These are phyloP conservation scores for Arthrobotrys conoides DNA, from an alignment of 2,329 filamentous ascomycete genomes.

Conservation along the genomic window DNA sequence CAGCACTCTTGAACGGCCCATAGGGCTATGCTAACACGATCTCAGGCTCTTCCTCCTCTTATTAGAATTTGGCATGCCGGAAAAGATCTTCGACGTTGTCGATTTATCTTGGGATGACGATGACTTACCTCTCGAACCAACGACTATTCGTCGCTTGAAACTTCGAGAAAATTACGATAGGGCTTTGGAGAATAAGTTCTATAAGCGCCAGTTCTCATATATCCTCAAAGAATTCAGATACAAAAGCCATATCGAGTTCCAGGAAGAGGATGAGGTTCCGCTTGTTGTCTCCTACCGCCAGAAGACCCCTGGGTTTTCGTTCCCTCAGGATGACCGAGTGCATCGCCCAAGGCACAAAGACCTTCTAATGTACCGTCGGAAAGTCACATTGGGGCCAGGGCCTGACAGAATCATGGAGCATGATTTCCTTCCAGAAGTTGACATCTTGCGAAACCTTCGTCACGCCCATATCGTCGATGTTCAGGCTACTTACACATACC, in stretches of 20 bases:
- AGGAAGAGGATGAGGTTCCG: slow-evolving; percentile 77
- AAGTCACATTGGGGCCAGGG: slow-evolving; percentile 71
- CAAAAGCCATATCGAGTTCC: slow-evolving; percentile 75
- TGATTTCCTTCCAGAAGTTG: slow-evolving; percentile 74
- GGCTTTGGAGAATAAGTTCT: slow-evolving; percentile 77
- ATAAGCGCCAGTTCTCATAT: slow-evolving; percentile 78
- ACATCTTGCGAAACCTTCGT: slow-evolving; percentile 72
- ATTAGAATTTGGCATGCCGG: slow-evolving; percentile 77
- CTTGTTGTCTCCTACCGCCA: slow-evolving; percentile 72
- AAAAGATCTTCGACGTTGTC: slow-evolving; percentile 80
- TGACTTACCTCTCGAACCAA: slow-evolving; percentile 77
- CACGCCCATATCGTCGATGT: slow-evolving; percentile 79
- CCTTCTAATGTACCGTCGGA: slow-evolving; percentile 72
- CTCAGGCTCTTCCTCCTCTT: slow-evolving; percentile 76
- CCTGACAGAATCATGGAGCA: slow-evolving; percentile 69
- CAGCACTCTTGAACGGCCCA: background rate
- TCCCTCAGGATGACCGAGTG: slow-evolving; percentile 71
- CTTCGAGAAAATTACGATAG: slow-evolving; percentile 75
- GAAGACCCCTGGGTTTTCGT: slow-evolving; percentile 65
- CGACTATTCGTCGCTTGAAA: slow-evolving; percentile 76
- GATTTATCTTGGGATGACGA: slow-evolving; percentile 83
- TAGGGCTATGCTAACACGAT: background rate
- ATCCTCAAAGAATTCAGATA: slow-evolving; percentile 75
- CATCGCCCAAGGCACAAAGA: slow-evolving; percentile 75
- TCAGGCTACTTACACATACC: slow-evolving; percentile 78